A percentile compares a stretch with the other conserved stretches of the same genome.
These are phyloP conservation scores for Pyrus communis DNA, from an alignment of 306 rosid species.

Conservation along the genomic window DNA sequence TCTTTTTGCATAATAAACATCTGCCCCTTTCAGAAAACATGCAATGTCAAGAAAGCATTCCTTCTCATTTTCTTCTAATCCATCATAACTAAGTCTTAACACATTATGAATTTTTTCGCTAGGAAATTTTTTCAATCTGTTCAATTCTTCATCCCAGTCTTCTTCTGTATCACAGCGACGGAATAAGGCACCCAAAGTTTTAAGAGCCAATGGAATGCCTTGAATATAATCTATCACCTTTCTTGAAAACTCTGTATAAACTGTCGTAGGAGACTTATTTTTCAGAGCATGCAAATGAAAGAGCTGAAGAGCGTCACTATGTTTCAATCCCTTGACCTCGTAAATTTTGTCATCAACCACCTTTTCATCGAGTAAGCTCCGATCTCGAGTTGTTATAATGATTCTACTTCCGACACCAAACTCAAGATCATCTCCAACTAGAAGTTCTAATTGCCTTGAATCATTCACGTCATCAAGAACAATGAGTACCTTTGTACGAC, in stretches of 20 bases:
- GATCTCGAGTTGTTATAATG: not conserved
- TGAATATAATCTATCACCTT: not conserved
- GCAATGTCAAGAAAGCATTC: conserved; percentile 14
- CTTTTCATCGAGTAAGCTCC: not conserved
- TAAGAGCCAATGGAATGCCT: not conserved
- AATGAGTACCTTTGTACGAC: not conserved
- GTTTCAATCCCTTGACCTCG: not conserved
- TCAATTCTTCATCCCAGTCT: not conserved
- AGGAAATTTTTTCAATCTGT: not conserved
- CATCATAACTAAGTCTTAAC: not conserved
- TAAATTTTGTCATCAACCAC: not conserved
- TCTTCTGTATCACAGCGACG: not conserved
- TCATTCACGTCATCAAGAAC: not conserved
- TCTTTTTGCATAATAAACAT: not conserved
- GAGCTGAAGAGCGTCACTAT: not conserved
- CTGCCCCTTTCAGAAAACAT: conserved; percentile 29
- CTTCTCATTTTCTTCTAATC: conserved; percentile 5
- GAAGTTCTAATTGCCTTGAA: not conserved
- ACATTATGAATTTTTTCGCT: not conserved
- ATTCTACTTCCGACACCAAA: not conserved
- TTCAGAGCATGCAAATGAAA: not conserved
- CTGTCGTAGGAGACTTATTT: not conserved
- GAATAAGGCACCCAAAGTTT: not conserved
- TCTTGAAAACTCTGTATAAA: not conserved
- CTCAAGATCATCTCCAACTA: not conserved